A percentile compares a stretch with the other conserved stretches of the same genome.
Conservation (phyloP, 805 yeast species). For the Candida dajiaensis region DNA sequence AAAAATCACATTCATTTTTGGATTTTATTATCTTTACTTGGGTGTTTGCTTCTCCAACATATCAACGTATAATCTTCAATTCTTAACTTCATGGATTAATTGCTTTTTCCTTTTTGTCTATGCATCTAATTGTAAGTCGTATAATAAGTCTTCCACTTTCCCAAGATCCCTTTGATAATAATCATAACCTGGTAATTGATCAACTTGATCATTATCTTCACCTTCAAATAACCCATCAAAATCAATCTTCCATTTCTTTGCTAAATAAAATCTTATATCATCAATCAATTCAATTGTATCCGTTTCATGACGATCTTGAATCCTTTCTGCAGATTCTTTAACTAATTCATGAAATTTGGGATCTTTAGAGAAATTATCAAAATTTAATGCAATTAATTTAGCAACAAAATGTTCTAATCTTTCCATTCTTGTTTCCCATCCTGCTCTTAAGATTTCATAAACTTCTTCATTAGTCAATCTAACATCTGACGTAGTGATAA, state of each 20-base stretch:
- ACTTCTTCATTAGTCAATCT: constrained; percentile 31
- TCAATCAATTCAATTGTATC: constrained; percentile 79
- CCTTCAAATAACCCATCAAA: constrained; percentile 28
- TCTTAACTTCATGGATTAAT: not conserved
- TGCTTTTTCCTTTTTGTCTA: constrained; percentile 11
- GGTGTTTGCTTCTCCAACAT: not conserved
- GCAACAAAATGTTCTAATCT: constrained; percentile 63
- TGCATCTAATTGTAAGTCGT: constrained; percentile 36
- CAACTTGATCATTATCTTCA: constrained; percentile 18
- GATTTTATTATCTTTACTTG: too few relatives aligned
- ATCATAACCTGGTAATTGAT: constrained; percentile 17
- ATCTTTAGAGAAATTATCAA: constrained; percentile 32
- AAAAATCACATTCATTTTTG: too few relatives aligned
- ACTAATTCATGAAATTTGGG: constrained; percentile 34
- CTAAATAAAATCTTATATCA: constrained; percentile 63
- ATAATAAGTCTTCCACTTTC: constrained; percentile 35
- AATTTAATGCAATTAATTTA: constrained; percentile 44
- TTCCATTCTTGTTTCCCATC: constrained; percentile 64
- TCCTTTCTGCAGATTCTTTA: constrained; percentile 48
- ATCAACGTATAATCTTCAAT: not conserved
- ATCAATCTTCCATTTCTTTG: constrained; percentile 23
- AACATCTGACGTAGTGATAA: constrained; percentile 28
- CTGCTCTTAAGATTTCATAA: constrained; percentile 53
- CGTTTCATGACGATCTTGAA: constrained; percentile 57
- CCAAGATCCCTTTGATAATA: constrained; percentile 28